These are phyloP conservation scores for Thoreauomyces humboldtii DNA, from an alignment of 192 early-diverging fungal species.

Conservation along the genomic window DNA sequence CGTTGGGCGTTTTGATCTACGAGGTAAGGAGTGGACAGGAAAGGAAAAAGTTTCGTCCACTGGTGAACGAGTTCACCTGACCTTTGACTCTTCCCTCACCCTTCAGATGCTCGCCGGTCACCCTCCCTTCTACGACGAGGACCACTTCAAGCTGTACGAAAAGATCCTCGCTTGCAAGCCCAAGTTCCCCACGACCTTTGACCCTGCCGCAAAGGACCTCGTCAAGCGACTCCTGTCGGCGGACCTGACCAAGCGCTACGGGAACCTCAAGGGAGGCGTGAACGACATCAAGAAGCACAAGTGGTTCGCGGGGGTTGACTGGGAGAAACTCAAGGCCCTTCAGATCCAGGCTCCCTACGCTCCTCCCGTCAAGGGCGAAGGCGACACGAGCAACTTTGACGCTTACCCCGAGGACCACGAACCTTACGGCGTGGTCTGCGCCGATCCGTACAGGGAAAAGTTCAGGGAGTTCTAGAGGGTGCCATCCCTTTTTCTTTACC, in stretches of 20 bases:
- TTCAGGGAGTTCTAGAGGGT: conserved; percentile 70
- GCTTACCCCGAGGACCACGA: conserved; percentile 89
- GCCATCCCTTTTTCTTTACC: too few relatives aligned
- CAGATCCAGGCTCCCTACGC: conserved; percentile 84
- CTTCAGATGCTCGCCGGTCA: conserved; percentile 65
- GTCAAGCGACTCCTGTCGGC: conserved; percentile 67
- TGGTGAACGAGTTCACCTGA: not conserved
- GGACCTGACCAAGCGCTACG: conserved; percentile 75
- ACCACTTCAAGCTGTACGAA: conserved; percentile 71
- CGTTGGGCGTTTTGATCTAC: conserved; percentile 63
- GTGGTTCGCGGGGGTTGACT: conserved; percentile 95
- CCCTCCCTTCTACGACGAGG: conserved; percentile 72
- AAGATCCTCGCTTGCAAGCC: conserved; percentile 70
- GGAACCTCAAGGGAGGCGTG: conserved; percentile 71
- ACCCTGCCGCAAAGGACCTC: conserved; percentile 70
- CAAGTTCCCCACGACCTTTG: conserved; percentile 72
- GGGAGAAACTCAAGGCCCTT: conserved; percentile 69
- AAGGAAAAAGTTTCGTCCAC: not conserved
- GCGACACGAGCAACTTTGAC: conserved; percentile 95
- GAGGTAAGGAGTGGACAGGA: conserved; percentile 35
- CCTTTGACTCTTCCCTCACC: not conserved
- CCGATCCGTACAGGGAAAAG: conserved; percentile 70
- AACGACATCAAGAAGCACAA: conserved; percentile 90
- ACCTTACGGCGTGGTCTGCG: conserved; percentile 73
- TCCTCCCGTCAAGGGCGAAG: conserved; percentile 75